Evolutionary conservation across 2,329 filamentous ascomycete genomes (phyloP).

Genomic region (Eutypa lata): DNA sequence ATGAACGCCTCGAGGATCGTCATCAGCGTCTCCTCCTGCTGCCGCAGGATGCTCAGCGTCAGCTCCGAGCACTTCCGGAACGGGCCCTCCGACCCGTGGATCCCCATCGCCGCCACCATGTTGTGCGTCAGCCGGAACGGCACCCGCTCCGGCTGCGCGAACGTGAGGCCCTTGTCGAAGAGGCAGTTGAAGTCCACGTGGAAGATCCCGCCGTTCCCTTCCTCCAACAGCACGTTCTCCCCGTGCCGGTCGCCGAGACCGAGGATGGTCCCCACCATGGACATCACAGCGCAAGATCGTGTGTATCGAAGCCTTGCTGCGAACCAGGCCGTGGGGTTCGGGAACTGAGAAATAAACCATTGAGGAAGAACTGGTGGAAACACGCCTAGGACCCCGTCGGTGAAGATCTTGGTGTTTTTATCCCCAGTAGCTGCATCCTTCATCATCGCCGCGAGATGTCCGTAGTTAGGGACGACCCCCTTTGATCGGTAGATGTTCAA

Average conservation of each 20-base stretch:
- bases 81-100: constrained; percentile 89
- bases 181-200: constrained; percentile 99
- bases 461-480: constrained; percentile 68
- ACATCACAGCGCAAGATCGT: constrained; percentile 95
- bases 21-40: constrained; percentile 95
- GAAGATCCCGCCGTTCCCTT: constrained; percentile 88
- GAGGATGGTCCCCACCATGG: constrained; percentile 96
- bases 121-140: constrained; percentile 98
- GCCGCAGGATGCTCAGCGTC: constrained; percentile 76
- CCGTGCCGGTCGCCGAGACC: constrained; percentile 93
- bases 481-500: constrained; percentile 74
- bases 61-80: constrained; percentile 90
- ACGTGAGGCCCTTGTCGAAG: constrained; percentile 96
- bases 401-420: constrained; percentile 68
- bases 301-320: constrained; percentile 84
- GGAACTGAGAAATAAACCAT: constrained; percentile 96
- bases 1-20: constrained; percentile 96
- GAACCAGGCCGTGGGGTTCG: constrained; percentile 91
- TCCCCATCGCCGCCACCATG: constrained; percentile 96
- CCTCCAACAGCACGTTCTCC: constrained; percentile 93
- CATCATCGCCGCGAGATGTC: constrained; percentile 59
- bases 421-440: constrained; percentile 59
- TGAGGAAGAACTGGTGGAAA: constrained; percentile 84
- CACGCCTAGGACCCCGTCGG: constrained; percentile 56
- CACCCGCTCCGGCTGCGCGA: constrained; percentile 89